Conservation (phyloP, 2,329 filamentous ascomycete genomes). For the Colletotrichum sp. region DNA sequence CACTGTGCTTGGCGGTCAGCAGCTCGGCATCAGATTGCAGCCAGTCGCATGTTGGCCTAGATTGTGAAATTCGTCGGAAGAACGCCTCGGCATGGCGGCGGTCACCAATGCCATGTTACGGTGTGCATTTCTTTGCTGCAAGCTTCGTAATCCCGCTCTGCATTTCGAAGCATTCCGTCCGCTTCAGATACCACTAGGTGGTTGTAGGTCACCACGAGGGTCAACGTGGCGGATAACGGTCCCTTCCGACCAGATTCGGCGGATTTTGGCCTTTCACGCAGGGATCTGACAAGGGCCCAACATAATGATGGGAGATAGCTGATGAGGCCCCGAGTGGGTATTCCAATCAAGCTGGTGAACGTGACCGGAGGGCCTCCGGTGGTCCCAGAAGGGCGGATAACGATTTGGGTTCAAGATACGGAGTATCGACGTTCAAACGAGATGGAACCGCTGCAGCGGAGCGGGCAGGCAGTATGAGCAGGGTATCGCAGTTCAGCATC, state of each 20-base stretch:
- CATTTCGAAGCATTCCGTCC: background rate
- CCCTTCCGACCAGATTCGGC: background rate
- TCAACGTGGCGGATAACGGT: background rate
- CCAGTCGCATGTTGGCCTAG: background rate
- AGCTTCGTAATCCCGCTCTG: background rate
- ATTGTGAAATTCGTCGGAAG: background rate
- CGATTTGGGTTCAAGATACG: background rate
- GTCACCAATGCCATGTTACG: background rate
- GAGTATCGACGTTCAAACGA: background rate
- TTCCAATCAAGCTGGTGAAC: background rate
- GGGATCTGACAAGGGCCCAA: background rate
- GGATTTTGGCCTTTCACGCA: background rate
- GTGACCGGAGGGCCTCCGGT: background rate
- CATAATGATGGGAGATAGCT: background rate
- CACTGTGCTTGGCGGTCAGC: background rate
- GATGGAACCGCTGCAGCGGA: background rate
- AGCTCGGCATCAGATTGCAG: background rate
- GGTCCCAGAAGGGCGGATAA: conserved; percentile 1
- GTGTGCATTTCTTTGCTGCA: background rate
- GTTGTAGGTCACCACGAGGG: background rate
- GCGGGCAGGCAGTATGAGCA: background rate
- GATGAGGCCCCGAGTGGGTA: background rate
- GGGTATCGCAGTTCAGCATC: background rate
- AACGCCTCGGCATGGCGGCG: background rate
- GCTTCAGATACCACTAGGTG: background rate